Conservation (phyloP, 1,284 basidiomycete species). For the Phylloporus sp. region DNA sequence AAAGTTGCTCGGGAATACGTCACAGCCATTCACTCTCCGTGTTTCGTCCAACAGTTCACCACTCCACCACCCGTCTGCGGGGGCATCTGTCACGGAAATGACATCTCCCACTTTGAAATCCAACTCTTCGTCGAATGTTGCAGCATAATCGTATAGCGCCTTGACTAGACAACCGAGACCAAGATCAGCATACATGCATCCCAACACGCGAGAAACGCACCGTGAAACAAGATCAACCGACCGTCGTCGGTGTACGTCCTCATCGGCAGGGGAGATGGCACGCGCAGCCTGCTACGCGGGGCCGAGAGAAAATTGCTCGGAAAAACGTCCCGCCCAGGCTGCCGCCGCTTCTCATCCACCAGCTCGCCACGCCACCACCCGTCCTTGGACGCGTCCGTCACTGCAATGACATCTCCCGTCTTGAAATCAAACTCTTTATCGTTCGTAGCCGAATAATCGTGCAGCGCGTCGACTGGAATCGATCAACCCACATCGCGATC, state of each 20-base stretch:
- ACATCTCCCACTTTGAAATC: slow-evolving; percentile 92
- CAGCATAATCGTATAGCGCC: slow-evolving; percentile 91
- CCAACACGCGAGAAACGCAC: too few relatives aligned
- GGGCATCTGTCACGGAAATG: slow-evolving; percentile 90
- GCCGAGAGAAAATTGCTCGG: too few relatives aligned
- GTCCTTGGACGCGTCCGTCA: slow-evolving; percentile 90
- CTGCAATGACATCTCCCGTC: slow-evolving; percentile 89
- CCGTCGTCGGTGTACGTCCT: too few relatives aligned
- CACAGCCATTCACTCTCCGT: too few relatives aligned
- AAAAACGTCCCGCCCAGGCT: slow-evolving; percentile 76
- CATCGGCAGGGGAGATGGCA: too few relatives aligned
- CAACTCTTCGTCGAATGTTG: slow-evolving; percentile 88
- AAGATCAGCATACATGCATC: too few relatives aligned
- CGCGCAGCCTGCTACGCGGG: slow-evolving; percentile 77
- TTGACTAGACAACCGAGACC: slow-evolving; percentile 64
- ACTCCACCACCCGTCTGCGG: slow-evolving; percentile 96
- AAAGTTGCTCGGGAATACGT: slow-evolving; percentile 89
- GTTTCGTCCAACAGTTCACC: slow-evolving; percentile 86
- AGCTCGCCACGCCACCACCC: slow-evolving; percentile 94
- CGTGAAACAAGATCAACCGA: too few relatives aligned
- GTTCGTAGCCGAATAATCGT: slow-evolving; percentile 88
- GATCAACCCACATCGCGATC: too few relatives aligned
- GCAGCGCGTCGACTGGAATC: slow-evolving; percentile 81
- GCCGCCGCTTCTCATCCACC: slow-evolving; percentile 82
- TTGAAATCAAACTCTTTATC: slow-evolving; percentile 94